Base-by-base conservation (phyloP, 768 basidiomycete species). In the Ramaria rubella region DNA sequence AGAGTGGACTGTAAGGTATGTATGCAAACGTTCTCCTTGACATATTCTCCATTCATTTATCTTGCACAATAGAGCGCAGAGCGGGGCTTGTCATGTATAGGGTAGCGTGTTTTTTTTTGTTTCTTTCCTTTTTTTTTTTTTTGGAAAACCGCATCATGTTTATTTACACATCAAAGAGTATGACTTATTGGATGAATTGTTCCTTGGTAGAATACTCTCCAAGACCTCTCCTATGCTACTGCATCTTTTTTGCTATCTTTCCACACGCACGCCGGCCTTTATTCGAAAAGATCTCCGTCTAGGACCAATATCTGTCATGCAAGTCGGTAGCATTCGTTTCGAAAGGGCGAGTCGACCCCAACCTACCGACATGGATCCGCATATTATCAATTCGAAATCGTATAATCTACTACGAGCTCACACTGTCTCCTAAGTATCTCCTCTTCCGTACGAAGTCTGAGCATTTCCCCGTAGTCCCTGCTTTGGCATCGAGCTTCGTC, bases 1-100 rank as follows among this genome's bases (percentile, higher is more conserved):
- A 21, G 40, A 42, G n/a, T 42, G n/a, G n/a, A n/a, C n/a, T 48
- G 46, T 48, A 48, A 19, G 46, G 46, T 48, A 26, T 30, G 46
- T 29, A n/a, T n/a, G 40, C n/a, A 17, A 36, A 36, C 17, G 5
- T 17, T 17, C 8, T 8, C 23, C 9, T 14, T 8, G 3, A n/a
- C 2, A 42, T 42, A 42, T 21, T 42, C 40, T 42, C 23, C 40
- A n/a, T 9, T 7, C 40, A 8, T 9, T 19, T 3, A 8, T 38
- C 5, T 21, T 8, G 7, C 40, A 42, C 5, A 42, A 21, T 21
- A 42, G n/a, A 42, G 40, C n/a, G n/a, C n/a, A 42, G 40, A 21
- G n/a, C 23, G 40, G 40, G 23, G n/a, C 23, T 42, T 21, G n/a
- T 21, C 14, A 21, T 42, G 40, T 42, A 42, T 42, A 8, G 34